These are phyloP conservation scores for Lentinula lateritia DNA, from an alignment of 768 basidiomycete genomes.

Conservation along the genomic window DNA sequence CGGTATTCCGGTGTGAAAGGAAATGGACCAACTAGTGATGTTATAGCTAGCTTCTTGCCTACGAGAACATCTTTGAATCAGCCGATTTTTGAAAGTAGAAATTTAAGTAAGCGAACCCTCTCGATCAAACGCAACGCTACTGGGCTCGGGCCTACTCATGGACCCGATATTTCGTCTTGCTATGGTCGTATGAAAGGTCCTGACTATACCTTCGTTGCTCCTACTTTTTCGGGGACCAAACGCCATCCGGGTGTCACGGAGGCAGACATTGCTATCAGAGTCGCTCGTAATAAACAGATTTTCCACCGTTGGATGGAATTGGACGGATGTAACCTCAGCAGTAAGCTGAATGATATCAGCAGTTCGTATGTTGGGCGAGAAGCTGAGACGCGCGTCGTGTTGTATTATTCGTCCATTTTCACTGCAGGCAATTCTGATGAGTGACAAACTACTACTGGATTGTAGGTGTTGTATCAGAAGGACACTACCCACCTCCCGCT, in stretches of 20 bases:
- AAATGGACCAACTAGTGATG: slow-evolving; percentile 50
- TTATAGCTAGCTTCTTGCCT: slow-evolving; percentile 64
- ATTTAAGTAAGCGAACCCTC: slow-evolving; percentile 39
- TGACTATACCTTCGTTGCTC: slow-evolving; percentile 49
- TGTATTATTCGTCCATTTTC: slow-evolving; percentile 66
- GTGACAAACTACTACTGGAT: not conserved
- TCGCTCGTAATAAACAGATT: slow-evolving; percentile 68
- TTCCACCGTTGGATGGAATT: slow-evolving; percentile 64
- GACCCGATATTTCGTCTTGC: slow-evolving; percentile 26
- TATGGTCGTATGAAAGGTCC: slow-evolving; percentile 26
- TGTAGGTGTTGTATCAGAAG: not conserved
- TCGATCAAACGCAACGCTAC: slow-evolving; percentile 63
- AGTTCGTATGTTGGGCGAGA: slow-evolving; percentile 25
- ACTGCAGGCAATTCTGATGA: slow-evolving; percentile 25
- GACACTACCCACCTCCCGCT: slow-evolving; percentile 51
- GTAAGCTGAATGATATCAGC: slow-evolving; percentile 48
- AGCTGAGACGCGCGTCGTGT: slow-evolving; percentile 49
- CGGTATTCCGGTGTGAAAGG: not conserved
- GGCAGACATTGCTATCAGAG: slow-evolving; percentile 48
- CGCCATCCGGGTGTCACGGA: slow-evolving; percentile 70
- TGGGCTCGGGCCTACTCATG: slow-evolving; percentile 58
- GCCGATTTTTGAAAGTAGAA: not conserved
- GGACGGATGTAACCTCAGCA: slow-evolving; percentile 57
- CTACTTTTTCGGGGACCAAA: slow-evolving; percentile 49
- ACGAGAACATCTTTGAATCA: not conserved